phyloP scores from a whole-genome alignment of 352 stramenopile species.

The Globisporangium perplexum region DNA sequence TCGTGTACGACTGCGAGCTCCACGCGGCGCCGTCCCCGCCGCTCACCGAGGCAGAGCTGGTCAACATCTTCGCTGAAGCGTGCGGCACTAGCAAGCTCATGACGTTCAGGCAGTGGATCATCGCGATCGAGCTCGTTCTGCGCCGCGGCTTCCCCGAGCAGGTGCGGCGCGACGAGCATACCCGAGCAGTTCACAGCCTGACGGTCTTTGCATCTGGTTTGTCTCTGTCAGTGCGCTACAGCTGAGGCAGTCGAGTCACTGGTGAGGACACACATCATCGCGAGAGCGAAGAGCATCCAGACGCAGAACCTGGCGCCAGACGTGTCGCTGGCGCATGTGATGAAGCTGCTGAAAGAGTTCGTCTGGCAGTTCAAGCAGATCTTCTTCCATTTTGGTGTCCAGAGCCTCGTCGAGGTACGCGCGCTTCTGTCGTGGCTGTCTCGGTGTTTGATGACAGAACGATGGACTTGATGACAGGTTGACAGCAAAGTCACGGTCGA shows the following conservation, averaged over 20 bases:
- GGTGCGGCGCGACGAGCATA: slow-evolving; percentile 10
- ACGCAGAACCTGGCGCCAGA: slow-evolving; percentile 62
- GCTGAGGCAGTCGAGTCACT: slow-evolving; percentile 32
- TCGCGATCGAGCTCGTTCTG: slow-evolving; percentile 41
- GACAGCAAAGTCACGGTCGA: slow-evolving; percentile 44
- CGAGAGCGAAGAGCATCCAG: slow-evolving; percentile 44
- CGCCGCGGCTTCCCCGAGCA: slow-evolving; percentile 20
- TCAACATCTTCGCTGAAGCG: slow-evolving; percentile 37
- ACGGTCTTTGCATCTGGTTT: neutral
- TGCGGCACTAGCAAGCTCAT: slow-evolving; percentile 32
- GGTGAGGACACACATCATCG: slow-evolving; percentile 44
- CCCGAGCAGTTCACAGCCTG: neutral
- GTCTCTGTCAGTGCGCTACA: slow-evolving; percentile 6
- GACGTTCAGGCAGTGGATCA: slow-evolving; percentile 46
- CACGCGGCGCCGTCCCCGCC: slow-evolving; percentile 21
- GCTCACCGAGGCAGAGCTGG: slow-evolving; percentile 51
- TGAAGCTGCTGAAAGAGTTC: slow-evolving; percentile 60
- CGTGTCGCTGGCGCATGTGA: slow-evolving; percentile 57
- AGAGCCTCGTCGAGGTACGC: slow-evolving; percentile 48
- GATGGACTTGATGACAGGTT: slow-evolving; percentile 17
- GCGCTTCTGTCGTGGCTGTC: neutral
- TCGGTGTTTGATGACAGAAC: too few species aligned
- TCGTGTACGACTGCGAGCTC: slow-evolving; percentile 56
- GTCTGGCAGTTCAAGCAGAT: slow-evolving; percentile 75
- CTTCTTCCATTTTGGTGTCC: slow-evolving; percentile 65